phyloP scores from a whole-genome alignment of 176 grass and related monocot genomes.

The Tillandsia leiboldiana region DNA sequence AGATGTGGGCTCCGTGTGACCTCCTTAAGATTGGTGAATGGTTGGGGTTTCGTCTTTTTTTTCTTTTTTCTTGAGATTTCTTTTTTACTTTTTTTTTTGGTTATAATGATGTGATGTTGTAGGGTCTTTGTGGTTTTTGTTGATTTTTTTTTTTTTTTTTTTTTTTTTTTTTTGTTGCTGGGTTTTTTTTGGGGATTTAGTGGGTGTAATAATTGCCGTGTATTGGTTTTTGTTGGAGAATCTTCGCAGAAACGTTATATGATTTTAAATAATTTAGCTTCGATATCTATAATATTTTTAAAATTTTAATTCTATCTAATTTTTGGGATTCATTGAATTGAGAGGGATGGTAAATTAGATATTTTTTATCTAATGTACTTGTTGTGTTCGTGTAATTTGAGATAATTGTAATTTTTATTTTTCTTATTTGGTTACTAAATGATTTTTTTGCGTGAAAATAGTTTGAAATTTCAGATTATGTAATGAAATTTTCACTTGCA shows the following conservation, averaged over 20 bases:
- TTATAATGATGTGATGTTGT: background rate
- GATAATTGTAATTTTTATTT: background rate
- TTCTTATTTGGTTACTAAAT: background rate
- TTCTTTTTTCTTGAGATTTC: background rate
- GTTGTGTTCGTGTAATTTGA: background rate
- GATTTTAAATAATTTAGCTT: background rate
- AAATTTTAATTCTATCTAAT: background rate
- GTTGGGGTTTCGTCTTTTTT: background rate
- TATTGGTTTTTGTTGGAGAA: background rate
- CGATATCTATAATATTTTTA: no score
- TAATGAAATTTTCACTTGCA: background rate
- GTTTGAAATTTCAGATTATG: background rate
- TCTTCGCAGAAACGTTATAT: background rate
- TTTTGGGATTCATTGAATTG: no score
- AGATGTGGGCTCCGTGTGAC: slow-evolving; percentile 64
- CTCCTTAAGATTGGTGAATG: slow-evolving; percentile 47
- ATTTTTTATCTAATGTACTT: background rate
- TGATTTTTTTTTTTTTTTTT: background rate
- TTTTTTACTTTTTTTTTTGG: background rate
- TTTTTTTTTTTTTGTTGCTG: background rate
- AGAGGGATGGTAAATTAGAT: background rate
- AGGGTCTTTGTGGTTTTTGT: background rate
- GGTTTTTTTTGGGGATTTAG: slow-evolving; percentile 3
- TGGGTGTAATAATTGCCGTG: background rate
- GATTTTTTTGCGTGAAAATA: background rate